A percentile compares a stretch with the other conserved stretches of the same genome.
Conservation (phyloP, 768 basidiomycete genomes). For the Hypholoma fasciculare region DNA sequence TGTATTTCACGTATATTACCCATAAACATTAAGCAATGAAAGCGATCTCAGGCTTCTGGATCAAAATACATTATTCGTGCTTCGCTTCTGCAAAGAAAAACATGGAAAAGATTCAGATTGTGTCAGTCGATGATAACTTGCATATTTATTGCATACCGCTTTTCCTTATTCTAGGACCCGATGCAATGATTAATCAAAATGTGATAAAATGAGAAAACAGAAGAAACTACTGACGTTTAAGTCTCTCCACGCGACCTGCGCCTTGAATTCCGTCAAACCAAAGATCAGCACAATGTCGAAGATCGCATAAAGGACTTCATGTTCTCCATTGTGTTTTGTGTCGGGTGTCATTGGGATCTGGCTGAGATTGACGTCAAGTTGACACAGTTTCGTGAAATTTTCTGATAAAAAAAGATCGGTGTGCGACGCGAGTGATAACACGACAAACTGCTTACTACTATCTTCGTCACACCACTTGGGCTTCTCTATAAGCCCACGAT, state of each 20-base stretch:
- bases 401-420: conserved; percentile 8
- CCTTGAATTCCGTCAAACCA: conserved; percentile 53
- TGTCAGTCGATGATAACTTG: too few species aligned
- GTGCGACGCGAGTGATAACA: not conserved
- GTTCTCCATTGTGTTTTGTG: not conserved
- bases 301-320: conserved; percentile 18
- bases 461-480: conserved; percentile 22
- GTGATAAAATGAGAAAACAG: too few species aligned
- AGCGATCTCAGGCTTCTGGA: too few species aligned
- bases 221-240: too few species aligned
- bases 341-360: conserved; percentile 12
- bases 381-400: conserved; percentile 28
- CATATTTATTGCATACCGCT: too few species aligned
- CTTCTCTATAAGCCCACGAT: conserved; percentile 21
- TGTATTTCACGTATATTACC: too few species aligned
- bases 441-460: conserved; percentile 17
- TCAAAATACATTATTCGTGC: too few species aligned
- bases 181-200: too few species aligned
- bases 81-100: too few species aligned
- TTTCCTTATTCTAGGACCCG: too few species aligned
- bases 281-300: conserved; percentile 47
- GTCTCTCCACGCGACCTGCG: conserved; percentile 52
- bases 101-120: too few species aligned
- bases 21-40: too few species aligned
- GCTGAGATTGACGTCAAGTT: conserved; percentile 23